A percentile compares a stretch with the other conserved stretches of the same genome.
Evolutionary conservation across 306 rosid species (phyloP).

Genomic region (Fragaria vesca): DNA sequence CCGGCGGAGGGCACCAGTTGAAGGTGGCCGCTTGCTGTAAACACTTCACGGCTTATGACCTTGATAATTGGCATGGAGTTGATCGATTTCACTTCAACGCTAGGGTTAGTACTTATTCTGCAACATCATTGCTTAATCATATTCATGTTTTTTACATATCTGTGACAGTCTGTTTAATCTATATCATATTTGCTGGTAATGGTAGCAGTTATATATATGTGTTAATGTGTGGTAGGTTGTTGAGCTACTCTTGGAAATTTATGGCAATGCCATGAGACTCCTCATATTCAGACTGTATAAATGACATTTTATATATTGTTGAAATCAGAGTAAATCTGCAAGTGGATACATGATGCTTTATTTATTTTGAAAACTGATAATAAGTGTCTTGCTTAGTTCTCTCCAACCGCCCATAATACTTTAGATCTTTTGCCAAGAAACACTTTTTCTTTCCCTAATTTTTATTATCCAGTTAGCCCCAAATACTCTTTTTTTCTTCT

Average conservation of each 20-base stretch:
- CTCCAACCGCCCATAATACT: background rate
- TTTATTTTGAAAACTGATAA: background rate
- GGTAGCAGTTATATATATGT: background rate
- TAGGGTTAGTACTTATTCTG: conserved; percentile 32
- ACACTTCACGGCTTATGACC: conserved; percentile 84
- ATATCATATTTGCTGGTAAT: background rate
- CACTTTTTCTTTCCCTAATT: background rate
- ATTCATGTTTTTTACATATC: background rate
- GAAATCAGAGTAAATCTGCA: background rate
- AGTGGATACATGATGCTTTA: background rate
- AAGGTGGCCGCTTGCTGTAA: conserved; percentile 93
- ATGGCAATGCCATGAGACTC: background rate
- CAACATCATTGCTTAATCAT: background rate
- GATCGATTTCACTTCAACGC: conserved; percentile 94
- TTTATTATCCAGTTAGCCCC: background rate
- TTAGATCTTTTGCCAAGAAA: background rate
- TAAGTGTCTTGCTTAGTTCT: background rate
- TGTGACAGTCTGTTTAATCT: background rate
- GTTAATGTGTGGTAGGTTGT: background rate
- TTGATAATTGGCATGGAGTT: conserved; percentile 86
- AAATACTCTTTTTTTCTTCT: background rate
- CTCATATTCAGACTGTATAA: background rate
- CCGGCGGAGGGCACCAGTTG: conserved; percentile 42
- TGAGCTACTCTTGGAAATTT: conserved; percentile 11
- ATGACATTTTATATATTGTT: background rate